Percentiles rank a stretch among this genome's conserved stretches.
phyloP scores from a whole-genome alignment of 129 eudicot genomes.

The Daucus carota region DNA sequence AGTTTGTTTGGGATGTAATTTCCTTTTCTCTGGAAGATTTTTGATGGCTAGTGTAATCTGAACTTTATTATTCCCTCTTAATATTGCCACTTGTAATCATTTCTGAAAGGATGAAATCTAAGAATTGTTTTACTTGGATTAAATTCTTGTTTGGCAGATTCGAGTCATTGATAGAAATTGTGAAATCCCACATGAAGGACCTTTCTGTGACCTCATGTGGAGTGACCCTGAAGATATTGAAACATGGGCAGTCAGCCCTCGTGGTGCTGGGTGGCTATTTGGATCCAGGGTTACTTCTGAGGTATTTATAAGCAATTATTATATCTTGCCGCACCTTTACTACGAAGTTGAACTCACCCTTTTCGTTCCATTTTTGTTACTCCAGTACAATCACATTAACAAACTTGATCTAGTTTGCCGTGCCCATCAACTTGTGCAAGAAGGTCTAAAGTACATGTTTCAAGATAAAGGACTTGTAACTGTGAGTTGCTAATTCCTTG shows the following conservation, averaged over 20 bases:
- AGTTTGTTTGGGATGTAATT: neutral
- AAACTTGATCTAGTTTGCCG: constrained; percentile 97
- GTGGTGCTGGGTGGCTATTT: constrained; percentile 99
- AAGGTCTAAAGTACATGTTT: constrained; percentile 98
- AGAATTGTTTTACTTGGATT: neutral
- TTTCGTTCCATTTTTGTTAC: constrained; percentile 1
- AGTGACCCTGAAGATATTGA: constrained; percentile 99
- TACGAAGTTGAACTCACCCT: neutral
- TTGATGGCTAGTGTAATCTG: neutral
- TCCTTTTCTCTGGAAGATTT: neutral
- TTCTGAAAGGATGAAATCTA: neutral
- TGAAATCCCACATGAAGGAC: constrained; percentile 99
- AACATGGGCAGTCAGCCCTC: constrained; percentile 99
- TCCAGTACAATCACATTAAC: constrained; percentile 91
- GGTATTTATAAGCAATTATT: constrained; percentile 27
- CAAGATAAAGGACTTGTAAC: constrained; percentile 99
- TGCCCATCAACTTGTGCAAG: constrained; percentile 99
- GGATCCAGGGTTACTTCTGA: constrained; percentile 97
- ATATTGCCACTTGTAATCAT: neutral
- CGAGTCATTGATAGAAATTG: constrained; percentile 90
- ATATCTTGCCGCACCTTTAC: neutral
- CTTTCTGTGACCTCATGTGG: constrained; percentile 99
- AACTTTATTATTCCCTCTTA: neutral
- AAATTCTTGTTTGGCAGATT: constrained; percentile 43
- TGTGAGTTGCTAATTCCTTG: constrained; percentile 43